Base-by-base conservation (phyloP, 2,329 filamentous ascomycete species). In the Hymenotorrendiella dingleyae region DNA sequence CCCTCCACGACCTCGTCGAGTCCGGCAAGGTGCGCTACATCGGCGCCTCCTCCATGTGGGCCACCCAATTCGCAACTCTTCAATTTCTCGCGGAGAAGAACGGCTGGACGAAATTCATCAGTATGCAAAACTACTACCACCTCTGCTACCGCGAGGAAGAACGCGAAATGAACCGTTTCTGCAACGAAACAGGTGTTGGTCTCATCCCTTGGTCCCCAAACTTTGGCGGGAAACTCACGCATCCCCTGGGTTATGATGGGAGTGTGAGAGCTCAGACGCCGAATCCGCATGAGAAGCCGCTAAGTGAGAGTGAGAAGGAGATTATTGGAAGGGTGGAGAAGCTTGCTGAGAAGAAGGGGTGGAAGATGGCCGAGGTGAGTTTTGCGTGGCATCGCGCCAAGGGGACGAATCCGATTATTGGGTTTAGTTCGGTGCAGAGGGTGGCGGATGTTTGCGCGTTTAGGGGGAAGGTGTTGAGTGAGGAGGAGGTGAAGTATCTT, bases 71-170 rank as follows among this genome's bases (percentile, higher is more conserved):
- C 48, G 64, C 66, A 38, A 61, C 58, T 36, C 59, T 76, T 54
- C 72, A 77, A 48, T 67, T 67, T 43, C 64, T 64, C 5, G 72
- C 73, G 23, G 67, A 74, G 49, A 66, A 67, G 52, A 64, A 74
- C 44, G 67, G 68, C 32, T 77, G 71, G 73, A 71, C 68, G 3
- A 70, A 74, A 50, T 76, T 77, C 53, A 63, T 76, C 46, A 69
- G 64, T 33, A 76, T 78, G 74, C 72, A 78, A 54, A 74, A 74
- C 47, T 64, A 69, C 17, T 70, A 76, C 53, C 74, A 71, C 47
- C 57, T 73, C 3, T 50, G 70, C 4, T 76, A 78, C 56, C 67
- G 76, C 10, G 78, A 82, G 55, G 78, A 81, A 49, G 77, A 66
- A 50, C 50, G 60, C 14, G 63, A 67, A 48, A 66, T 64, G 62